phyloP scores from a whole-genome alignment of 352 stramenopile genomes.

The Globisporangium yorkense region DNA sequence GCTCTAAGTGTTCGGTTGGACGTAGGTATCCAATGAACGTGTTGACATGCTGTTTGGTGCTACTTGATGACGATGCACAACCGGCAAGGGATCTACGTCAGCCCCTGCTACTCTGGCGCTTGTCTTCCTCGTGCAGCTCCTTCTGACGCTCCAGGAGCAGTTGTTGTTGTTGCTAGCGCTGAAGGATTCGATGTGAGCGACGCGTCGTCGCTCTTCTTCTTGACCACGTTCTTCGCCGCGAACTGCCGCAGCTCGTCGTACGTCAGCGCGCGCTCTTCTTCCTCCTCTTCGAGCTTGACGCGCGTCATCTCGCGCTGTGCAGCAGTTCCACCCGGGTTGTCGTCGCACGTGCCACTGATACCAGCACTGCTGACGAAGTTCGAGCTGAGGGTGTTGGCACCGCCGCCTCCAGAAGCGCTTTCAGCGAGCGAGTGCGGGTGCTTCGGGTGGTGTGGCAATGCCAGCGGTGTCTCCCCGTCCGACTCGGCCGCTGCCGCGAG shows the following conservation, averaged over 20 bases:
- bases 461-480: conserved; percentile 3
- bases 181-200: not conserved
- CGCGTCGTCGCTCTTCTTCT: conserved; percentile 16
- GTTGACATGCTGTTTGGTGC: not conserved
- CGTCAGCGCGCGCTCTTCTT: conserved; percentile 63
- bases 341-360: not conserved
- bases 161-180: not conserved
- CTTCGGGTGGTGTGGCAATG: not conserved
- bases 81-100: not conserved
- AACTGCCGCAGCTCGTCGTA: conserved; percentile 72
- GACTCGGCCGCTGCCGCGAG: conserved; percentile 12
- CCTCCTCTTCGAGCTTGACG: conserved; percentile 36
- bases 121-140: not conserved
- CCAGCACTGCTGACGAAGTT: not conserved
- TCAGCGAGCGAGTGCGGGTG: not conserved
- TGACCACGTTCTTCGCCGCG: conserved; percentile 46
- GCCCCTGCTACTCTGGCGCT: no score
- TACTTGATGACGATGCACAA: no score
- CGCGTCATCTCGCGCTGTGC: conserved; percentile 1
- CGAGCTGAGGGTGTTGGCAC: not conserved
- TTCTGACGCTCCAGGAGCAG: not conserved
- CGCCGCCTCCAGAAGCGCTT: not conserved
- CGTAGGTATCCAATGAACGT: not conserved
- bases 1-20: conserved; percentile 5
- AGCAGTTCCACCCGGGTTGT: not conserved